phyloP scores from a whole-genome alignment of 2,329 filamentous ascomycete genomes.

The Acephala macrosclerotiorum region DNA sequence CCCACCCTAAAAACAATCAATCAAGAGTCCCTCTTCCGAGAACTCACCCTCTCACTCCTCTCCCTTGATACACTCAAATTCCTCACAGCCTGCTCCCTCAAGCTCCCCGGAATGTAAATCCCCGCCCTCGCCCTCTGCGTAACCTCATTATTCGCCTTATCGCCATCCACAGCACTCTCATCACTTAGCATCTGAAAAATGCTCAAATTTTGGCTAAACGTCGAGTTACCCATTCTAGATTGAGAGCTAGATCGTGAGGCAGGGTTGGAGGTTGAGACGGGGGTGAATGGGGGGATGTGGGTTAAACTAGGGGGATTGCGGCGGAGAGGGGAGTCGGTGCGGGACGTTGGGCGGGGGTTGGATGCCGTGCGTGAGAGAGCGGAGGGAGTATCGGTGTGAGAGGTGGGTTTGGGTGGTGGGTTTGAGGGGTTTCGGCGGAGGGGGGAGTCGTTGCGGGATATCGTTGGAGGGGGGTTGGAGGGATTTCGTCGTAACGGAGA shows the following conservation, averaged over 20 bases:
- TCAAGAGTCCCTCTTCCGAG: not conserved
- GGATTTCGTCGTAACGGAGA: not conserved
- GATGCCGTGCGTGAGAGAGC: not conserved
- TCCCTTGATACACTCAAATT: slow-evolving; percentile 29
- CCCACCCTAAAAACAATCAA: no score
- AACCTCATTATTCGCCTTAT: slow-evolving; percentile 21
- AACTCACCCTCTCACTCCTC: not conserved
- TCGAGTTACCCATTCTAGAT: slow-evolving; percentile 10
- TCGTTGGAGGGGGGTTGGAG: not conserved
- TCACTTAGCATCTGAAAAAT: slow-evolving; percentile 26
- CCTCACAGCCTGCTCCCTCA: slow-evolving; percentile 33
- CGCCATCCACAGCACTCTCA: slow-evolving; percentile 15
- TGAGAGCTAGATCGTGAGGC: not conserved
- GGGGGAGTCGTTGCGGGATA: slow-evolving; percentile 13
- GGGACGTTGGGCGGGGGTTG: not conserved
- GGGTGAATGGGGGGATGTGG: not conserved
- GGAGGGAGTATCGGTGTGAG: not conserved
- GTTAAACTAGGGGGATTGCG: not conserved
- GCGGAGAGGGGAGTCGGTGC: slow-evolving; percentile 18
- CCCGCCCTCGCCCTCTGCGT: slow-evolving; percentile 27
- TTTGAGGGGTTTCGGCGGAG: slow-evolving; percentile 14
- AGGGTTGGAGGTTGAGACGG: not conserved
- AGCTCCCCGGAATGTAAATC: slow-evolving; percentile 30
- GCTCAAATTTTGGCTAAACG: slow-evolving; percentile 22
- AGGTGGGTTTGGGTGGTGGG: not conserved